Percentiles rank a stretch among this genome's conserved stretches.
phyloP scores from a whole-genome alignment of 768 basidiomycete species.

The Phlebiopsis flavidoalba region DNA sequence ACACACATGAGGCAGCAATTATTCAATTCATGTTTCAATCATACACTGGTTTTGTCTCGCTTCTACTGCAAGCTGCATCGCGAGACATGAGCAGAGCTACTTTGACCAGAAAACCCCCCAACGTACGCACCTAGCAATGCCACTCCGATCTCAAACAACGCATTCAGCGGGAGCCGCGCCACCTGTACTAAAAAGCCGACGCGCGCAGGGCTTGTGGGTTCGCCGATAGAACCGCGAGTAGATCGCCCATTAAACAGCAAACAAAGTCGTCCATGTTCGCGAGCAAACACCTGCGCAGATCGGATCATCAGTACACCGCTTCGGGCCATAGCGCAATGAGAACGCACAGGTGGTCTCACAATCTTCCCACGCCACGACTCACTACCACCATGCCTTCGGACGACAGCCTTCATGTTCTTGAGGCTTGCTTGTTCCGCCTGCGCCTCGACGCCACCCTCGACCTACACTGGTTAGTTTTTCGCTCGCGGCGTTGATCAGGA shows the following conservation, averaged over 20 bases:
- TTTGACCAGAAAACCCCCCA: not conserved
- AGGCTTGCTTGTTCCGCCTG: constrained; percentile 82
- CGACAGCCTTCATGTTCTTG: constrained; percentile 77
- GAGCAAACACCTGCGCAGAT: constrained; percentile 72
- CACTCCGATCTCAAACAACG: constrained; percentile 90
- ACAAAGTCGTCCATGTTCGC: constrained; percentile 91
- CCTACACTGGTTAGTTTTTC: constrained; percentile 7
- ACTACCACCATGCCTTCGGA: constrained; percentile 72
- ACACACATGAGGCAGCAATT: too few species aligned
- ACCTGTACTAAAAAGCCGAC: constrained; percentile 91
- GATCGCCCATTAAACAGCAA: constrained; percentile 71
- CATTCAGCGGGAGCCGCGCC: constrained; percentile 82
- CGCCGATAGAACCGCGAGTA: constrained; percentile 84
- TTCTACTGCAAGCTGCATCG: not conserved
- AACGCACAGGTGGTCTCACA: constrained; percentile 86
- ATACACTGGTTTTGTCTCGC: not conserved
- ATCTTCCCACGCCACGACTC: constrained; percentile 69
- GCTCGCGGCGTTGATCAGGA: not conserved
- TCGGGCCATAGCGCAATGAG: not conserved
- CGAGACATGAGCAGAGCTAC: not conserved
- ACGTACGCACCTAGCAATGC: constrained; percentile 61
- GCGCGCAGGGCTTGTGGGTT: constrained; percentile 92
- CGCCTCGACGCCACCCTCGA: constrained; percentile 63
- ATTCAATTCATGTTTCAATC: not conserved
- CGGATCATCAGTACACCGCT: not conserved